Base-by-base conservation (phyloP, 345 rosid species). In the Anastatica hierochuntica region DNA sequence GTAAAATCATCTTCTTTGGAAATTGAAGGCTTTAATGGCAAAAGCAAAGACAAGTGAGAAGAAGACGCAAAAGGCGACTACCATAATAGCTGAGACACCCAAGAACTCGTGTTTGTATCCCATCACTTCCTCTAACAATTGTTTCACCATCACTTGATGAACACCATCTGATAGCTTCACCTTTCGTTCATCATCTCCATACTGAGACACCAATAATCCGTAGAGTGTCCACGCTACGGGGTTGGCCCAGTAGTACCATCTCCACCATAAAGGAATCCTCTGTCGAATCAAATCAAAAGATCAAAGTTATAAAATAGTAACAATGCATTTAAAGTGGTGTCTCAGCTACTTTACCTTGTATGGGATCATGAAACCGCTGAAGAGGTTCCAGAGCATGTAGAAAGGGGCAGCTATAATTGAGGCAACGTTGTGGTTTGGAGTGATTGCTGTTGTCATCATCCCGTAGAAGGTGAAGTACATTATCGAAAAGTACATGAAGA, bases 231-330 rank as follows among this genome's bases (percentile, higher is more conserved):
- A 92, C 1, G 98, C 96, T 10, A 92, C 61, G 0, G 97, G 98
- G 64, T 92, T 88, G 50, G 94, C 98, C 98, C 97, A 92, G 64
- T 88, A 92, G 61, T 92, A 92, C 98, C 98, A 92, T 71, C 98
- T 83, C 98, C 97, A 85, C 90, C 89, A 92, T 33, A 81, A 45
- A 0, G 98, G 97, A 26, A 92, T 88, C 73, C 98, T 88, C 97
- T 88, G 97, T 34, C 43, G 19, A 31, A 8, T n/a, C 53, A 53
- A 15, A 19, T 23, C 39, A 44, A 43, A 15, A 15, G 8, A n/a
- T 38, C 8, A 42, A 17, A 46, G 47, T 18, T 8, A 46, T 9
- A 9, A 39, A 15, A 39, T 8, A 14, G 19, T 36, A 2, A 2
- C 24, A 2, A 21, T 2, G 24, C 24, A 21, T 21, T 29, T 8